Evolutionary conservation across 768 basidiomycete species (phyloP).

Genomic region (Lactarius quietus): DNA sequence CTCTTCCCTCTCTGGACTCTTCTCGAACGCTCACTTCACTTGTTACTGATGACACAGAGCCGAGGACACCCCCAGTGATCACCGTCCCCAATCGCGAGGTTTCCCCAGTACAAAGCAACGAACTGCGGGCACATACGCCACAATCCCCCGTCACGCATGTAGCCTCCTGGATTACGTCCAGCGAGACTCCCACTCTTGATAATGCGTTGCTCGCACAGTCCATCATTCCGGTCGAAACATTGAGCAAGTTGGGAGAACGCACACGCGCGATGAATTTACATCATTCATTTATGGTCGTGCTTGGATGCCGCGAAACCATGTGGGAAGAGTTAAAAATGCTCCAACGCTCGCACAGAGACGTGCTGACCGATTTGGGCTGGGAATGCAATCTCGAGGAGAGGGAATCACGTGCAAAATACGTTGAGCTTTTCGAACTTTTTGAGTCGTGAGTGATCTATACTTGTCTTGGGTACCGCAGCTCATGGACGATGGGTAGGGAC

Average conservation of each 20-base stretch:
- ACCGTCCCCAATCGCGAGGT: conserved; percentile 3
- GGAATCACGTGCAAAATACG: conserved; percentile 20
- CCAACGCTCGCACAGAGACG: conserved; percentile 52
- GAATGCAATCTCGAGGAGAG: conserved; percentile 40
- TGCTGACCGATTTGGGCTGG: conserved; percentile 62
- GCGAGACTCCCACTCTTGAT: conserved; percentile 23
- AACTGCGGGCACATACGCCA: background rate
- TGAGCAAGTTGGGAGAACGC: conserved; percentile 50
- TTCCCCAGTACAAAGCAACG: conserved; percentile 1
- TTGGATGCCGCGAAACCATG: conserved; percentile 71
- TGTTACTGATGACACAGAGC: conserved; percentile 5
- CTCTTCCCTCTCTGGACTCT: conserved; percentile 17
- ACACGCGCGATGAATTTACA: conserved; percentile 71
- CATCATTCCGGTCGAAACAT: conserved; percentile 18
- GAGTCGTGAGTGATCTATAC: conserved; percentile 21
- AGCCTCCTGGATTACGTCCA: conserved; percentile 19
- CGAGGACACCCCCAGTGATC: conserved; percentile 13
- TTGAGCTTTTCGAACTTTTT: conserved; percentile 23
- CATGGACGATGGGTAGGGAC: conserved; percentile 41
- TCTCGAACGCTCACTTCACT: conserved; percentile 3
- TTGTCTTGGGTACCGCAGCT: conserved; percentile 8
- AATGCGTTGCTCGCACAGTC: conserved; percentile 22
- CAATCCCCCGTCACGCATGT: conserved; percentile 13
- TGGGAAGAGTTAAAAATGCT: conserved; percentile 69
- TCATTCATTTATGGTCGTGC: conserved; percentile 54